phyloP scores from a whole-genome alignment of 306 rosid genomes.

The Benincasa hispida region DNA sequence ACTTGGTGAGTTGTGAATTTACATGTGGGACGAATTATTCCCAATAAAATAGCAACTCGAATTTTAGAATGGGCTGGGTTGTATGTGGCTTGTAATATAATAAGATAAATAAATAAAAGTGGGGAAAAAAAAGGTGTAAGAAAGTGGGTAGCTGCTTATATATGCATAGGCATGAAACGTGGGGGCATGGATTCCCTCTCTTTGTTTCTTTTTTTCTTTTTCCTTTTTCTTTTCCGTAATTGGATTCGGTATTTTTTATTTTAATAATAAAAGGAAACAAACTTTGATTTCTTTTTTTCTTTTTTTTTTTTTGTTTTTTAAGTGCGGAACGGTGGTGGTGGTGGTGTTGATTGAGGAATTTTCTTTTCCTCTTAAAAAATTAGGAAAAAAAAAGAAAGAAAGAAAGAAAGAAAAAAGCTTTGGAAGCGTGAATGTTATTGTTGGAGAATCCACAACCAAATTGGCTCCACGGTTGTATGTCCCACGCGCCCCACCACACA shows the following conservation, averaged over 20 bases:
- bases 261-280: not conserved
- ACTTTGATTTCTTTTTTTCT: not conserved
- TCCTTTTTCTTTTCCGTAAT: constrained; percentile 15
- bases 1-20: no score
- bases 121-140: constrained; percentile 13
- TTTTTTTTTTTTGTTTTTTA: not conserved
- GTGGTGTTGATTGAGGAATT: not conserved
- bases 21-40: no score
- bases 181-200: constrained; percentile 33
- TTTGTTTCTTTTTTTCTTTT: constrained; percentile 18
- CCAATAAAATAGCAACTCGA: no score
- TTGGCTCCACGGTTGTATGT: constrained; percentile 47
- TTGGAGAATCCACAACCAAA: constrained; percentile 96
- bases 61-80: no score
- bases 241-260: constrained; percentile 4
- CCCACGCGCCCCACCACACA: constrained; percentile 40
- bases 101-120: constrained; percentile 29
- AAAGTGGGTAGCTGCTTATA: constrained; percentile 39
- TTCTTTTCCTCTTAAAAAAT: constrained; percentile 17
- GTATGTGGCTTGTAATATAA: constrained; percentile 13
- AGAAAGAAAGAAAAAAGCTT: constrained; percentile 14
- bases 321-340: not conserved
- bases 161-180: constrained; percentile 1
- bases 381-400: no score
- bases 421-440: constrained; percentile 67